These are phyloP conservation scores for Penicillium sp. DNA, from an alignment of 2,329 filamentous ascomycete genomes.

Conservation along the genomic window DNA sequence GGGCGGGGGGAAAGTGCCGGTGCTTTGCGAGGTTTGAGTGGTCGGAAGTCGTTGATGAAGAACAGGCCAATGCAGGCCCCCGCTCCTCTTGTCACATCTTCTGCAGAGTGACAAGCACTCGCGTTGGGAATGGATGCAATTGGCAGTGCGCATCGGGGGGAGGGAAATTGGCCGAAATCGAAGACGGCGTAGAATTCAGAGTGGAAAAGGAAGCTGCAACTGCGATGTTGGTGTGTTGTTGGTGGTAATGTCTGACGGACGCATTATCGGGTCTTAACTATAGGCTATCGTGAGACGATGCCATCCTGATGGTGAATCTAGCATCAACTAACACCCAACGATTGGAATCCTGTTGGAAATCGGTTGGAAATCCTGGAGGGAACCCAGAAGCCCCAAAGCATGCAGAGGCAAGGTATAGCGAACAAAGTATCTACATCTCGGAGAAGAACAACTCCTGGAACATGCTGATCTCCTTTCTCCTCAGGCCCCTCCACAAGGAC, in stretches of 20 bases:
- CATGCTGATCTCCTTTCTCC: neutral
- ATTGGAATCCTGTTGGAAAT: neutral
- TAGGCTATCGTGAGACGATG: neutral
- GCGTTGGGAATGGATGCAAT: neutral
- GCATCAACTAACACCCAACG: neutral
- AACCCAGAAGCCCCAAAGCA: neutral
- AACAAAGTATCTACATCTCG: neutral
- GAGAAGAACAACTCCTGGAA: neutral
- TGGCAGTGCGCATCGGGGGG: neutral
- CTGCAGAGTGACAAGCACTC: conserved; percentile 6
- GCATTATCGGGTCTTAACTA: neutral
- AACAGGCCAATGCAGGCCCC: conserved; percentile 8
- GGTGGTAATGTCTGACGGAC: conserved; percentile 3
- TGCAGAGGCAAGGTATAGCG: neutral
- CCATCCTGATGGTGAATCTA: neutral
- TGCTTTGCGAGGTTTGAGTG: neutral
- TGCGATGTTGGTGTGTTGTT: neutral
- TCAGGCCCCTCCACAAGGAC: neutral
- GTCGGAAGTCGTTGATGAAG: conserved; percentile 1
- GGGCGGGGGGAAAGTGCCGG: neutral
- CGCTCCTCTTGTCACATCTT: conserved; percentile 8
- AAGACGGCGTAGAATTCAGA: neutral
- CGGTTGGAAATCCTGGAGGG: neutral
- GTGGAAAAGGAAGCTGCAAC: neutral
- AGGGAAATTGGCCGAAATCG: neutral